Conservation (phyloP, 75 land plant genomes). For the Sequoiadendron giganteum region DNA sequence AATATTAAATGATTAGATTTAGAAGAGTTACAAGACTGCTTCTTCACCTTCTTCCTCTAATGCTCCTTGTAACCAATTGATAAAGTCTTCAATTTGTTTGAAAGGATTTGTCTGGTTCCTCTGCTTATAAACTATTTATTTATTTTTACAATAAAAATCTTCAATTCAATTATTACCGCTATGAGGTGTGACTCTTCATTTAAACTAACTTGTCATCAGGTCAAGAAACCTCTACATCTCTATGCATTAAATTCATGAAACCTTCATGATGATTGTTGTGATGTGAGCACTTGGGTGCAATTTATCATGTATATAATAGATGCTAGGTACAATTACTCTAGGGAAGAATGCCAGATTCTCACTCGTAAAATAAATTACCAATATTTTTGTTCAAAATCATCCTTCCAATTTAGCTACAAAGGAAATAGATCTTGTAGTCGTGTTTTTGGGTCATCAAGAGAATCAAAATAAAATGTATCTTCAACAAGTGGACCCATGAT, state of each 20-base stretch:
- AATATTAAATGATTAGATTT: too few relatives aligned
- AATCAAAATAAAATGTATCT: constrained; percentile 43
- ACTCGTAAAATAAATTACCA: constrained; percentile 40
- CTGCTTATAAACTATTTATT: too few relatives aligned
- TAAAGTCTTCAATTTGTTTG: too few relatives aligned
- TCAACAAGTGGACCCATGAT: constrained; percentile 35
- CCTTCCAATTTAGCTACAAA: constrained; percentile 28
- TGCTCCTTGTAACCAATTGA: too few relatives aligned
- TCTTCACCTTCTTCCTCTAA: too few relatives aligned
- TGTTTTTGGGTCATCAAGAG: constrained; percentile 39
- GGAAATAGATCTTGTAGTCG: constrained; percentile 48
- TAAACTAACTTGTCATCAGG: too few relatives aligned
- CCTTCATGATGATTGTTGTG: constrained; percentile 54
- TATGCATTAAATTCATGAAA: constrained; percentile 50
- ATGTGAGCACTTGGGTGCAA: constrained; percentile 46
- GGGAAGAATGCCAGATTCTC: constrained; percentile 46
- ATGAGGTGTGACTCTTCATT: too few relatives aligned
- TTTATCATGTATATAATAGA: constrained; percentile 45
- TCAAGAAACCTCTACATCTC: constrained; percentile 38
- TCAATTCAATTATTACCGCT: too few relatives aligned
- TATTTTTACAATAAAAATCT: too few relatives aligned
- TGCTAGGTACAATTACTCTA: constrained; percentile 37
- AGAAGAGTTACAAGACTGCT: too few relatives aligned
- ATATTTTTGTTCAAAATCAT: constrained; percentile 49
- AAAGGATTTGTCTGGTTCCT: too few relatives aligned